Evolutionary conservation across 257 asterid species (phyloP).

Genomic region (Rauvolfia tetraphylla): DNA sequence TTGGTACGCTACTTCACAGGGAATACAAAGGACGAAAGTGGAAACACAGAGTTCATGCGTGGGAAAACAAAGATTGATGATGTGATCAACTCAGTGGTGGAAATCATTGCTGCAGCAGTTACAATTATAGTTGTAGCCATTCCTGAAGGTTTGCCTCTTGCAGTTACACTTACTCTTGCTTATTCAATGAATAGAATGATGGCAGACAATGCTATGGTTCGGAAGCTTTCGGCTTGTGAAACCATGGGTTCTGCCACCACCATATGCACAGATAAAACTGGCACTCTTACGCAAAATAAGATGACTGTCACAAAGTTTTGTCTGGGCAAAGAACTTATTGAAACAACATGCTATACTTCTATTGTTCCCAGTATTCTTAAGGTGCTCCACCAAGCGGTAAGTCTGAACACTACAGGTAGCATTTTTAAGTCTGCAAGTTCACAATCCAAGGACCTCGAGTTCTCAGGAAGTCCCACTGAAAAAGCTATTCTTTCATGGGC

Average conservation of each 20-base stretch:
- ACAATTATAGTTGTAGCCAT: conserved; percentile 51
- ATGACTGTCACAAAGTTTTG: conserved; percentile 46
- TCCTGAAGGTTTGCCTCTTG: conserved; percentile 58
- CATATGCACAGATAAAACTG: conserved; percentile 49
- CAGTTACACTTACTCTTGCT: conserved; percentile 54
- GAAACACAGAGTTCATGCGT: conserved; percentile 32
- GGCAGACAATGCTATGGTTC: conserved; percentile 53
- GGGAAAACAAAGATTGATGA: conserved; percentile 31
- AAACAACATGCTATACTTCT: conserved; percentile 4
- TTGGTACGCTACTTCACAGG: conserved; percentile 47
- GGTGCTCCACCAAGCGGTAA: conserved; percentile 39
- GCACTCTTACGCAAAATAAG: conserved; percentile 44
- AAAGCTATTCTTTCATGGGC: conserved; percentile 85
- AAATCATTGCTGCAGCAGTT: conserved; percentile 41
- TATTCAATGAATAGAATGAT: conserved; percentile 57
- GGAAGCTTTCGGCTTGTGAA: conserved; percentile 54
- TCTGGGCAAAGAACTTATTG: conserved; percentile 25
- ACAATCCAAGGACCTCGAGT: conserved; percentile 29
- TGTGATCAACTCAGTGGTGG: conserved; percentile 41
- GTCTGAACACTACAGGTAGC: conserved; percentile 50
- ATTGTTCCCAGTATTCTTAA: conserved; percentile 25
- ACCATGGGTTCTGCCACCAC: conserved; percentile 56
- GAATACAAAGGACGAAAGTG: conserved; percentile 28
- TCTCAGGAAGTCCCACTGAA: conserved; percentile 87
- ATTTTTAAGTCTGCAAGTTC: conserved; percentile 19